Conservation (phyloP, 1,284 basidiomycete genomes). For the Boletellus dicymbophilus region DNA sequence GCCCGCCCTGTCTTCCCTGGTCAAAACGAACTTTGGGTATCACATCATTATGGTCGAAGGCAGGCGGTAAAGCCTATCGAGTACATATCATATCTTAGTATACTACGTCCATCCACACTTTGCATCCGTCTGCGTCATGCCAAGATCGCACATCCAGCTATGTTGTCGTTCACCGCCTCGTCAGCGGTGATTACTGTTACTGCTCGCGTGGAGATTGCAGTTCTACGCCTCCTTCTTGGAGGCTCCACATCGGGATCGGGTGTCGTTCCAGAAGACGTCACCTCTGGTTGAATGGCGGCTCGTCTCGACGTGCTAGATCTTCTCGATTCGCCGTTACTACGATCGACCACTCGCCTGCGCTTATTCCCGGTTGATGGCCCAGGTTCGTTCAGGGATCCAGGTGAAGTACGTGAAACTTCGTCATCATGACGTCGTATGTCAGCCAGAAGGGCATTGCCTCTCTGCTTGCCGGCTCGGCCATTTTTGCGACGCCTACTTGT, state of each 20-base stretch:
- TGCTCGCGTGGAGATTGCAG: conserved; percentile 33
- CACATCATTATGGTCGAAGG: conserved; percentile 90
- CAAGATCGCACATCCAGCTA: conserved; percentile 17
- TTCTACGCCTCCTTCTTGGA: conserved; percentile 41
- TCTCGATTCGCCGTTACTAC: conserved; percentile 31
- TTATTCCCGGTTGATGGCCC: conserved; percentile 29
- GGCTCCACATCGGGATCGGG: conserved; percentile 70
- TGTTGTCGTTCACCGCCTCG: conserved; percentile 43
- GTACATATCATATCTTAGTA: conserved; percentile 25
- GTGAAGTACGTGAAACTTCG: conserved; percentile 51
- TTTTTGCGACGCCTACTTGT: conserved; percentile 62
- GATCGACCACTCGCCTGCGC: conserved; percentile 33
- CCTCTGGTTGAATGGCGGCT: conserved; percentile 42
- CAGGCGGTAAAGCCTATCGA: conserved; percentile 49
- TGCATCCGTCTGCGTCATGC: conserved; percentile 18
- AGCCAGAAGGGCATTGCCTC: conserved; percentile 75
- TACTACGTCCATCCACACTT: conserved; percentile 16
- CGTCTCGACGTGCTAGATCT: conserved; percentile 39
- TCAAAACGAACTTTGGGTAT: conserved; percentile 84
- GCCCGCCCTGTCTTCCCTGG: conserved; percentile 65
- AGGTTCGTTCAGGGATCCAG: conserved; percentile 32
- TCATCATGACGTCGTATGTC: conserved; percentile 79
- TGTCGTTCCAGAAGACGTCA: conserved; percentile 44
- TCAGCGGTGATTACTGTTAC: conserved; percentile 35
- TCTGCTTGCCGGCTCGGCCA: conserved; percentile 66